A percentile compares a stretch with the other conserved stretches of the same genome.
Conservation (phyloP, 345 rosid species). For the Viola odorata region DNA sequence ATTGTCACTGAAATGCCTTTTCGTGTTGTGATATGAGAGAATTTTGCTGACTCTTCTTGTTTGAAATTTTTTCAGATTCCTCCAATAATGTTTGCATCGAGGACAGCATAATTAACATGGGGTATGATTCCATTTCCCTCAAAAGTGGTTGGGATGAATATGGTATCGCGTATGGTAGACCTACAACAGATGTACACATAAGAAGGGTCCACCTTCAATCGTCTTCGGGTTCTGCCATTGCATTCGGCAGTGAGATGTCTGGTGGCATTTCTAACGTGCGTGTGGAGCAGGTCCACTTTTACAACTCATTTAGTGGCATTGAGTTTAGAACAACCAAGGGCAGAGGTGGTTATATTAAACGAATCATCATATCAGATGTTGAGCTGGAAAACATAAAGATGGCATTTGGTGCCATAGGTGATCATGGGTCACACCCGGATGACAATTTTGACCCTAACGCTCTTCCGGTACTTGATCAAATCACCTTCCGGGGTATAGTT, state of each 20-base stretch:
- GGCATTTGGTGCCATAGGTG: slow-evolving; percentile 56
- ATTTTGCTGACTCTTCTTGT: not conserved
- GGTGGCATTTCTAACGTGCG: slow-evolving; percentile 73
- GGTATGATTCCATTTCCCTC: slow-evolving; percentile 68
- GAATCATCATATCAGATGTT: slow-evolving; percentile 47
- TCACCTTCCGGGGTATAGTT: slow-evolving; percentile 43
- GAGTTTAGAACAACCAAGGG: slow-evolving; percentile 72
- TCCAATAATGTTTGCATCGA: slow-evolving; percentile 79
- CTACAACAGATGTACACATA: slow-evolving; percentile 54
- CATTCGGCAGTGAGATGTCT: slow-evolving; percentile 98
- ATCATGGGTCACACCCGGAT: slow-evolving; percentile 74
- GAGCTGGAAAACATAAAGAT: slow-evolving; percentile 29
- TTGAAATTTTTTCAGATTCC: slow-evolving; percentile 56
- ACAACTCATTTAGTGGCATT: slow-evolving; percentile 51
- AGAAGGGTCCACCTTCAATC: slow-evolving; percentile 61
- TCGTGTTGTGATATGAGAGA: not conserved
- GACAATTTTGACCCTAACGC: slow-evolving; percentile 69
- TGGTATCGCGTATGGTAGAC: slow-evolving; percentile 65
- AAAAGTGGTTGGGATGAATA: slow-evolving; percentile 98
- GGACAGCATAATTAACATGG: slow-evolving; percentile 62
- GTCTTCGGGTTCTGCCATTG: slow-evolving; percentile 61
- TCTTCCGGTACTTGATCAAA: slow-evolving; percentile 41
- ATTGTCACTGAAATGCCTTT: not conserved
- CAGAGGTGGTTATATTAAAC: slow-evolving; percentile 74
- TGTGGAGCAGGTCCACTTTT: slow-evolving; percentile 43